Evolutionary conservation across 2,329 filamentous ascomycete genomes (phyloP), one percentile per base, ranked within the genome.

Genomic region (Fusarium tanahbumbuense): DNA sequence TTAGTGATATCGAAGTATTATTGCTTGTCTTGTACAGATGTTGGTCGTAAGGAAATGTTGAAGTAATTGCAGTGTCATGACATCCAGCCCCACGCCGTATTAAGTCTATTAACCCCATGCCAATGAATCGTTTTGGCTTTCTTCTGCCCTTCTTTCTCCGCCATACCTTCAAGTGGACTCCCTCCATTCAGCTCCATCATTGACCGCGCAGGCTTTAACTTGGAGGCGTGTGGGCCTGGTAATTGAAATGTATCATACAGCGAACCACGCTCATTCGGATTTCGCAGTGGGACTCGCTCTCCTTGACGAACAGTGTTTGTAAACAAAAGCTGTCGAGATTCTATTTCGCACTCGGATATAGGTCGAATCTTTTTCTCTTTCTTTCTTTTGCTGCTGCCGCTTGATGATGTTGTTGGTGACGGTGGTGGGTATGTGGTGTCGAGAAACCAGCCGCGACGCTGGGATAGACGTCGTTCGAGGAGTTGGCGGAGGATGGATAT

Each of bases 51-150:
- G 5, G 3, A n/a, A 28, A 42, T 12, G 28, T 11, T 11, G 28
- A 48, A 23, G 22, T 49, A 28, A 44, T 44, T 3, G 37, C 52
- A 6, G 27, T 32, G 15, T 76, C 56, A 77, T 57, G 73, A 71
- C 75, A 76, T 76, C 72, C 72, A 76, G 11, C 55, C 73, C 75
- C 73, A 76, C 6, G 74, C 70, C 34, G 74, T 77, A 42, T 76
- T 77, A 20, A 77, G 60, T 44, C 72, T 68, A 42, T 77, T 76
- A 10, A 75, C 68, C 10, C 74, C 75, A 57, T 76, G 74, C 71
- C 72, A 76, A 59, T 74, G 74, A 42, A 76, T 72, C 5, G 73
- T 71, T 41, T 74, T 75, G 8, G 73, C 65, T 52, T 70, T 74
- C 30, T 64, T 65, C 9, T 45, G 56, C 5, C 44, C 68, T 2